These are phyloP conservation scores for Myxozyma mucilagina DNA, from an alignment of 805 yeast species.

Conservation along the genomic window DNA sequence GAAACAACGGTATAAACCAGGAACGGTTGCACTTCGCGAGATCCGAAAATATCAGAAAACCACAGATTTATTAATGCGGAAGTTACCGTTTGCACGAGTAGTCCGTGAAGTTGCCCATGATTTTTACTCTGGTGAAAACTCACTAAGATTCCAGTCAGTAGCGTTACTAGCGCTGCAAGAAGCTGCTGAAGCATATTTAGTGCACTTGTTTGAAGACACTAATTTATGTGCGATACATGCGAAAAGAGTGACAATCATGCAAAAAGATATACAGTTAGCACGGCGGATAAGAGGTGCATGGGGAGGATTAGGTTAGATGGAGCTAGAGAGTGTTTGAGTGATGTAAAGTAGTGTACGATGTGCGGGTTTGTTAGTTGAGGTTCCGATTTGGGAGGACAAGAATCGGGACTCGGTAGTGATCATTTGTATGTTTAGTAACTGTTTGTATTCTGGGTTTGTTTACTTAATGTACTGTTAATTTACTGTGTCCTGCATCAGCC, in stretches of 20 bases:
- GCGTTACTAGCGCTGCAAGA: slow-evolving; percentile 98
- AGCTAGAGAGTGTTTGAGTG: not conserved
- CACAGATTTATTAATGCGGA: slow-evolving; percentile 91
- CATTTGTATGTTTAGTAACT: too few species aligned
- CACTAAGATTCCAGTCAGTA: slow-evolving; percentile 90
- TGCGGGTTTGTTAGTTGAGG: too few species aligned
- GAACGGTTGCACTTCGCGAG: slow-evolving; percentile 95
- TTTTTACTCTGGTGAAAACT: slow-evolving; percentile 45
- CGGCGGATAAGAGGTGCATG: slow-evolving; percentile 91
- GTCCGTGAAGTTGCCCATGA: slow-evolving; percentile 96
- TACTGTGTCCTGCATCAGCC: too few species aligned
- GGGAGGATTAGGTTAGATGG: slow-evolving; percentile 31
- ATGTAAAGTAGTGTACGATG: too few species aligned
- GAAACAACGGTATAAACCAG: slow-evolving; percentile 94
- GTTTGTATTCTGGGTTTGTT: too few species aligned
- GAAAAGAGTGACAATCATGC: slow-evolving; percentile 97
- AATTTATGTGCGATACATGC: slow-evolving; percentile 99
- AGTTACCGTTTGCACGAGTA: slow-evolving; percentile 95
- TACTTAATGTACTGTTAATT: too few species aligned
- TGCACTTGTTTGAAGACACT: slow-evolving; percentile 94
- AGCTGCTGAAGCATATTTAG: slow-evolving; percentile 97
- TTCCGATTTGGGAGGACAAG: too few species aligned
- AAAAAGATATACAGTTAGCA: slow-evolving; percentile 97
- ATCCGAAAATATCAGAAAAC: slow-evolving; percentile 97
- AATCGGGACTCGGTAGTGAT: too few species aligned